These are phyloP conservation scores for Vickermania ingenoplastis DNA, from an alignment of 208 protist species.

Conservation along the genomic window DNA sequence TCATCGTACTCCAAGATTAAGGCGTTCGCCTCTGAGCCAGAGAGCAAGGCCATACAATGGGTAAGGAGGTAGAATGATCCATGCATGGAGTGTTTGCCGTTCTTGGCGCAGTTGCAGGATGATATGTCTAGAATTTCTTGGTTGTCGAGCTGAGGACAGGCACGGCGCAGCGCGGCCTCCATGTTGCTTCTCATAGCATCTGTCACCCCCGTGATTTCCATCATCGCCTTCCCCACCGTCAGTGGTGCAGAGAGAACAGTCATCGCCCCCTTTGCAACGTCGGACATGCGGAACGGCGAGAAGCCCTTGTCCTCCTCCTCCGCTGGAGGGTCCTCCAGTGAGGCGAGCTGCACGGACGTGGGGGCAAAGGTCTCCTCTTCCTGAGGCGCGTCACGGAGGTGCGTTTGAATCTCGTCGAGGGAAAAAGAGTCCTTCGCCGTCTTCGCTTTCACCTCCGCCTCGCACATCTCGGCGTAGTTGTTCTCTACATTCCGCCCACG, in stretches of 20 bases:
- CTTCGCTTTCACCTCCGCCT: slow-evolving; percentile 21
- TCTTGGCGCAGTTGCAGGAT: slow-evolving; percentile 37
- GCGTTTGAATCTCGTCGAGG: slow-evolving; percentile 3
- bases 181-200: slow-evolving; percentile 51
- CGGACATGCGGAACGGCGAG: neutral
- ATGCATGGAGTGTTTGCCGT: slow-evolving; percentile 24
- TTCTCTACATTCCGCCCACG: slow-evolving; percentile 25
- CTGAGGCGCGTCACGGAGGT: neutral
- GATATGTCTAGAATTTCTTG: slow-evolving; percentile 61
- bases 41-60: slow-evolving; percentile 64
- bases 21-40: slow-evolving; percentile 18
- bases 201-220: slow-evolving; percentile 56
- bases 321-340: slow-evolving; percentile 28
- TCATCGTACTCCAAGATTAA: slow-evolving; percentile 75
- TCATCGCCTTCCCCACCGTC: slow-evolving; percentile 52
- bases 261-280: slow-evolving; percentile 47
- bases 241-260: slow-evolving; percentile 63
- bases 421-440: slow-evolving; percentile 4
- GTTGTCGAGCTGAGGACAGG: slow-evolving; percentile 37
- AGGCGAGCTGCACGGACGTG: slow-evolving; percentile 53
- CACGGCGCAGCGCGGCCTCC: slow-evolving; percentile 43
- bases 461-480: slow-evolving; percentile 39
- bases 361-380: slow-evolving; percentile 27
- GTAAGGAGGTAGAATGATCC: slow-evolving; percentile 56
- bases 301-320: slow-evolving; percentile 2